Evolutionary conservation across 2,329 filamentous ascomycete genomes (phyloP), one percentile per base, ranked within the genome.

Genomic region (Pyrenophora teres): DNA sequence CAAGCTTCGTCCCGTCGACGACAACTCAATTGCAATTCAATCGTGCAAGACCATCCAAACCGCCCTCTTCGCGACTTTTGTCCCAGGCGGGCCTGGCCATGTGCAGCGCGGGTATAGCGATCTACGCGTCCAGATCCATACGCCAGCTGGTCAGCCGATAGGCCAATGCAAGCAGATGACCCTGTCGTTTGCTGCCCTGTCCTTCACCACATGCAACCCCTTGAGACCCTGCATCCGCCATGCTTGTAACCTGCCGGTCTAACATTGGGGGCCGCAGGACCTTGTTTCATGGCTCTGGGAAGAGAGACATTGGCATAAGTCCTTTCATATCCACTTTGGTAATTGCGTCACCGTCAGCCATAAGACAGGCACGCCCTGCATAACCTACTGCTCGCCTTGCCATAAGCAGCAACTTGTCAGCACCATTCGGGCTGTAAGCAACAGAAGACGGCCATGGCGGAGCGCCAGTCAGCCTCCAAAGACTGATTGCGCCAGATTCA

Each of bases 181-280:
- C 61, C 60, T 59, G 54, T 64, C 59, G 62, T 59, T 61, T 60
- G 57, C 57, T 61, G 56, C 60, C 64, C 62, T 57, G 53, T 54
- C 57, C 53, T 54, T 38, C 45, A 42, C 52, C 57, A 40, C 58
- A 42, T 60, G 56, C 55, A 57, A 54, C 47, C 50, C 46, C 48
- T 51, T 43, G 54, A 53, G 65, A 60, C 68, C 69, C 69, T 72
- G 69, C 69, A 69, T 60, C 66, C 61, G 63, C 58, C 55, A 64
- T 59, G 60, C 62, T 64, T 54, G 39, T 53, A 52, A 50, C 56
- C 60, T 63, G 58, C 59, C 52, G 32, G 25, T 38, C 54, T 54
- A 50, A 48, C 53, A 50, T 36, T 40, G 43, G 47, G 46, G 27
- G 40, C 39, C 58, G 54, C 57, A 63, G 54, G 49, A 63, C 50